Evolutionary conservation across 208 protist genomes (phyloP), one percentile per base, ranked within the genome.

Genomic region (Acanthamoeba castellanii): DNA sequence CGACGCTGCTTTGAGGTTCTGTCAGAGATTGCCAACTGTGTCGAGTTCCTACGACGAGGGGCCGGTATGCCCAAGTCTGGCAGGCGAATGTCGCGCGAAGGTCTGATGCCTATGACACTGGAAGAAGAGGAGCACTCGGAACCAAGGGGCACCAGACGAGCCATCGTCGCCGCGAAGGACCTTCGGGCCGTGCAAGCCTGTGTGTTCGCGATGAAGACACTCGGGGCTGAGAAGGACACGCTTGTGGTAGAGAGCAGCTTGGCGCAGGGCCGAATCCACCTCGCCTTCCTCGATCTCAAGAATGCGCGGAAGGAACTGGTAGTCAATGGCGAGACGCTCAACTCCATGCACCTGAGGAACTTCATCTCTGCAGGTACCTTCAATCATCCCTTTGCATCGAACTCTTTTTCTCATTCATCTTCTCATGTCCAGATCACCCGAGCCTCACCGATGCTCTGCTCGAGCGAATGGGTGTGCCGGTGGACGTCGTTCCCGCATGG

Each of bases 241-340:
- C 74, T 84, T 0, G 74, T 84, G 6, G 14, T 84, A 3, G 74
- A 84, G 42, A 37, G 74, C 74, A 55, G 18, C 22, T 27, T 52
- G 11, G 22, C 5, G 8, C 20, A 37, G 34, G 74, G 42, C 20
- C 30, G 74, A 6, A 52, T 84, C 37, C 30, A 25, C 74, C 32
- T 84, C 37, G 30, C 74, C 74, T 84, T 55, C 74, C 74, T 84
- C 37, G 74, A 84, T 30, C 74, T 84, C 22, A 84, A 84, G 42
- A 22, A 84, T 11, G 42, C 20, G 37, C 18, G 42, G 25, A 84
- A 84, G 37, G 74, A 84, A 50, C 11, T 84, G n/a, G 74, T 84
- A 22, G 32, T 50, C 37, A n/a, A 50, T 16, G 37, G 42, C 14
- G 74, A 84, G 37, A 42, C 34, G 11, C 42, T 84, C 37, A 84